Base-by-base conservation (phyloP, 306 rosid genomes). In the Prunus kanzakura region DNA sequence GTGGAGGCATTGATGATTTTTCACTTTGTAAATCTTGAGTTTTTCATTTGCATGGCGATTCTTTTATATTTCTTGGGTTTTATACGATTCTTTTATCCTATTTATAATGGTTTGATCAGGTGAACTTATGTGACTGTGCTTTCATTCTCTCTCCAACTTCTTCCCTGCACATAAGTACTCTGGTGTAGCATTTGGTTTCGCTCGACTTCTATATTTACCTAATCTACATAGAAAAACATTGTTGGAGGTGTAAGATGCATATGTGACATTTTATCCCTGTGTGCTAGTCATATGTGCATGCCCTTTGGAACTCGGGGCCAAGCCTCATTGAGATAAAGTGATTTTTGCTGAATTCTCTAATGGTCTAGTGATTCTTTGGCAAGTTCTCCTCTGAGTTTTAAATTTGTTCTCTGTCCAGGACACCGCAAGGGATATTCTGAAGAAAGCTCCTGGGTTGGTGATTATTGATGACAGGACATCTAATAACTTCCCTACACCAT, bases 401-500 rank as follows among this genome's bases (percentile, higher is more conserved):
- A 41, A 22, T 75, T 27, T 69, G 64, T 52, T 69, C 8, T 2
- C 76, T 75, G 77, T 76, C 61, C 79, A 92, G 97, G 88, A 90
- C 62, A 84, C 91, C 0, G 97, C 98, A 64, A 92, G 90, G 81
- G 86, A 88, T 45, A 92, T 95, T 76, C 86, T 95, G 81, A 92
- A 81, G 86, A 89, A 82, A 15, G 91, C 99, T 67, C 91, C 97
- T 2, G 99, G 99, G 13, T 81, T 95, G 51, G 97, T 92, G 84
- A 88, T 95, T 72, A 89, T 95, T 55, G 99, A 95, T 74, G 93
- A 92, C 63, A 86, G 98, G 15, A 80, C 84, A 74, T 73, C 97
- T 4, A 95, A 95, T 84, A 83, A 76, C 72, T 95, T 95, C 79
- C 99, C 99, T 32, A 95, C 99, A 16, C 99, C 99, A 6, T 78